Evolutionary conservation across 768 basidiomycete species (phyloP), one percentile per base, ranked within the genome.

Genomic region (Asterophora parasitica): DNA sequence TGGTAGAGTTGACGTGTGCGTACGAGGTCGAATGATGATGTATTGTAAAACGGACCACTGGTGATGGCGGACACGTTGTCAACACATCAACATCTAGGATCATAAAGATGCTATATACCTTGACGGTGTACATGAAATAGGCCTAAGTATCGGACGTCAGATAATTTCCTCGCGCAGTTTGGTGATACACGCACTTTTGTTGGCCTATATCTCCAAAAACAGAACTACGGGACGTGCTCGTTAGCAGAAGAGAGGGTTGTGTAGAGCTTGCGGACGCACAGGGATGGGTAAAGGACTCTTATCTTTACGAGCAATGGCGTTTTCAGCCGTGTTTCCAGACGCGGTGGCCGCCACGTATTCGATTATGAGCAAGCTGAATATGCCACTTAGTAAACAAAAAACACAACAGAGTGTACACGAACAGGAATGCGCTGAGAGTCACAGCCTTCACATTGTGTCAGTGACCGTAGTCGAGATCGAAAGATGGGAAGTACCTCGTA

Each of bases 21-120:
- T 57, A 75, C 74, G 66, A 37, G 74, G 75, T 45, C 87, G 75
- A 35, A 92, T 68, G 48, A 92, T 78, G 17, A 88, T 82, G 61
- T 92, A 95, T 77, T 96, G 93, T 50, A 96, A 67, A 6, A 95
- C 92, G 33, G 78, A 73, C 89, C 91, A 94, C 80, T 91, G 58
- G 40, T 30, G 42, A 36, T 17, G 31, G 9, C 42, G 48, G 34
- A 42, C 15, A 46, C 35, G 12, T 15, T 23, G 49, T 50, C 40
- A 47, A 17, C 23, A 23, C 6, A 3, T 17, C 16, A 30, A 49
- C 43, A n/a, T 33, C 49, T 15, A 23, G 19, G 16, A 38, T 3
- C 32, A 10, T 15, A 10, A 20, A 66, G 8, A 19, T 15, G 17
- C 1, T 13, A 2, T 30, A 8, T 6, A 85, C 90, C 72, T 90